Conservation (phyloP, 176 grass and related monocot genomes). For the Echinochloa phyllopogon region DNA sequence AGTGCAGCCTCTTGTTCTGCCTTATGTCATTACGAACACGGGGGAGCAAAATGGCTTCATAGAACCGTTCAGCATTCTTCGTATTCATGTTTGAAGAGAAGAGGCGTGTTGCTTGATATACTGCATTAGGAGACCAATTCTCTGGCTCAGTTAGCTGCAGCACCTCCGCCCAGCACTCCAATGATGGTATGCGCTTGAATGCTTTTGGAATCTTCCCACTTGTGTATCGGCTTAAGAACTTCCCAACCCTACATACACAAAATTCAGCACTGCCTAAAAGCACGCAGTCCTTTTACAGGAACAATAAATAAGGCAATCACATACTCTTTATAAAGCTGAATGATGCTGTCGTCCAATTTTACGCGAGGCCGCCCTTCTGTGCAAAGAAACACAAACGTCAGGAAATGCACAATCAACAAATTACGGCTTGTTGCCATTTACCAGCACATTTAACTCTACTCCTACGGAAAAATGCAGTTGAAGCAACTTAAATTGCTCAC, state of each 20-base stretch:
- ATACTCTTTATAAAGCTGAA: slow-evolving; percentile 81
- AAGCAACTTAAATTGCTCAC: background rate
- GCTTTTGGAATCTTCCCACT: slow-evolving; percentile 86
- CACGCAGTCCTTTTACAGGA: background rate
- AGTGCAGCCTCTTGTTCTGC: slow-evolving; percentile 85
- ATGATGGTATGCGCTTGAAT: slow-evolving; percentile 79
- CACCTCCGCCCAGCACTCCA: slow-evolving; percentile 78
- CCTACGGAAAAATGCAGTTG: background rate
- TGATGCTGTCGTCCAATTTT: slow-evolving; percentile 61
- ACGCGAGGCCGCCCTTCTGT: slow-evolving; percentile 64
- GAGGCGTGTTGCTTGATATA: slow-evolving; percentile 86
- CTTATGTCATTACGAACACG: slow-evolving; percentile 88
- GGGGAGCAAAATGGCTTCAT: slow-evolving; percentile 75
- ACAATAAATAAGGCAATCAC: background rate
- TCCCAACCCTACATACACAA: slow-evolving; percentile 65
- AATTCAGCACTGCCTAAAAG: slow-evolving; percentile 8
- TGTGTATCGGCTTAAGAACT: slow-evolving; percentile 79
- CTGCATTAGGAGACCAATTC: slow-evolving; percentile 90
- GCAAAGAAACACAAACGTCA: slow-evolving; percentile 18
- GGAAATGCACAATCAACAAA: background rate
- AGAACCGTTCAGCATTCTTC: slow-evolving; percentile 70
- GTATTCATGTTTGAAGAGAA: slow-evolving; percentile 91
- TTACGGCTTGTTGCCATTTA: background rate
- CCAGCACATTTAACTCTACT: background rate
- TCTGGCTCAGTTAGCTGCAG: slow-evolving; percentile 84